A percentile compares a stretch with the other conserved stretches of the same genome.
Conservation (phyloP, 805 yeast genomes). For the Brettanomyces nanus region DNA sequence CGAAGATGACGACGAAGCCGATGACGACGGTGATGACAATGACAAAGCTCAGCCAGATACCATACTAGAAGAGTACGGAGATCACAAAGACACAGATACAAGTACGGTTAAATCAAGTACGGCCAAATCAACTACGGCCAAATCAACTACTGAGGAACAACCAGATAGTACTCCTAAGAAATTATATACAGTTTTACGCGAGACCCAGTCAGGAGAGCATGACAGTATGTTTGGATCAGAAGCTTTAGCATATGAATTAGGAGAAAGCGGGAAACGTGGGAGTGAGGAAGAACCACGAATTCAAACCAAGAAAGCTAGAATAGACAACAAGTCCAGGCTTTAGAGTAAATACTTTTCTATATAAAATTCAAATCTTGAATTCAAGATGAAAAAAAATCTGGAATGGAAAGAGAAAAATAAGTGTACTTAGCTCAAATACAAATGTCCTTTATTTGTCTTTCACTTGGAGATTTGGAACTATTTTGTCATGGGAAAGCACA, state of each 20-base stretch:
- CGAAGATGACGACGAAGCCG: conserved; percentile 24
- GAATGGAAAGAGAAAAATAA: background rate
- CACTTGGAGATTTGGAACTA: background rate
- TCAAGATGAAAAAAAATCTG: background rate
- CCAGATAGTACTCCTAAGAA: conserved; percentile 15
- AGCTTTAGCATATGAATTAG: conserved; percentile 17
- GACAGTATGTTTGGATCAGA: conserved; percentile 26
- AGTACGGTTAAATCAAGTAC: conserved; percentile 17
- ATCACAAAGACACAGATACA: conserved; percentile 23
- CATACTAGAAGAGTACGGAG: conserved; percentile 18
- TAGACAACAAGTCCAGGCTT: conserved; percentile 1
- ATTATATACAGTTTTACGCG: conserved; percentile 28
- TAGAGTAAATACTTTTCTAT: conserved; percentile 1
- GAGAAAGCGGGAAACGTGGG: background rate
- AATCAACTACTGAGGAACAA: conserved; percentile 5
- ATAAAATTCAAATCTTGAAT: background rate
- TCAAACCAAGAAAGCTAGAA: background rate
- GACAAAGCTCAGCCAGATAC: conserved; percentile 21
- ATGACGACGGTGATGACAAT: conserved; percentile 26
- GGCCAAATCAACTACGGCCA: conserved; percentile 4
- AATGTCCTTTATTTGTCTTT: background rate
- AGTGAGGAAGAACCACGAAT: background rate
- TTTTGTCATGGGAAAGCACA: conserved; percentile 1
- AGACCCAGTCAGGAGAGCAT: conserved; percentile 14
- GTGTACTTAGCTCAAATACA: background rate